Conservation (phyloP, 75 land plant species). For the Pinus tabuliformis region DNA sequence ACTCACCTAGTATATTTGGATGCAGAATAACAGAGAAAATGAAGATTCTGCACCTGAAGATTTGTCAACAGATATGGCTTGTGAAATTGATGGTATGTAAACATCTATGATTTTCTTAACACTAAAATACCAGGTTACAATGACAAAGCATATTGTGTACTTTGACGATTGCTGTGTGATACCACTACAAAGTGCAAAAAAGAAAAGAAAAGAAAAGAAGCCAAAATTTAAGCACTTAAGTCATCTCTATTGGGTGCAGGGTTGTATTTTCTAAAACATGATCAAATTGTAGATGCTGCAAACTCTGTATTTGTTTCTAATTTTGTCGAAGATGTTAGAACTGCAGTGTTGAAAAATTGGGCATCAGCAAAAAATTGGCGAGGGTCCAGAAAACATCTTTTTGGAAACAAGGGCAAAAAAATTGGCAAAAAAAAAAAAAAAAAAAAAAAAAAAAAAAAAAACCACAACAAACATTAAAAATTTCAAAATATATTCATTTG, state of each 20-base stretch:
- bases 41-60: neutral
- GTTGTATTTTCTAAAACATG: neutral
- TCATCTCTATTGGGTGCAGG: neutral
- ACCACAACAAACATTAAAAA: too few relatives aligned
- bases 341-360: too few relatives aligned
- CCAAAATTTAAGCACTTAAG: neutral
- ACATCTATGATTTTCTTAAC: neutral
- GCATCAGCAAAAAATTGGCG: too few relatives aligned
- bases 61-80: neutral
- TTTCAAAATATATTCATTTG: too few relatives aligned
- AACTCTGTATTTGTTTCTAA: neutral
- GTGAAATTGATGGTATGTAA: slow-evolving; percentile 1
- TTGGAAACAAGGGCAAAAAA: too few relatives aligned
- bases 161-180: neutral
- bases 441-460: too few relatives aligned
- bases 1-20: neutral
- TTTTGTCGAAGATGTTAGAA: neutral
- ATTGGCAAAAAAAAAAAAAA: too few relatives aligned
- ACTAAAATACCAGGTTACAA: neutral
- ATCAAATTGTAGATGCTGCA: neutral
- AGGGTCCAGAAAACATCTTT: too few relatives aligned
- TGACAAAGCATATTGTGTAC: neutral
- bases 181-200: neutral
- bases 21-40: neutral
- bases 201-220: neutral